Percentiles rank a stretch among this genome's conserved stretches.
Conservation (phyloP, 345 rosid species). For the Camelina neglecta region DNA sequence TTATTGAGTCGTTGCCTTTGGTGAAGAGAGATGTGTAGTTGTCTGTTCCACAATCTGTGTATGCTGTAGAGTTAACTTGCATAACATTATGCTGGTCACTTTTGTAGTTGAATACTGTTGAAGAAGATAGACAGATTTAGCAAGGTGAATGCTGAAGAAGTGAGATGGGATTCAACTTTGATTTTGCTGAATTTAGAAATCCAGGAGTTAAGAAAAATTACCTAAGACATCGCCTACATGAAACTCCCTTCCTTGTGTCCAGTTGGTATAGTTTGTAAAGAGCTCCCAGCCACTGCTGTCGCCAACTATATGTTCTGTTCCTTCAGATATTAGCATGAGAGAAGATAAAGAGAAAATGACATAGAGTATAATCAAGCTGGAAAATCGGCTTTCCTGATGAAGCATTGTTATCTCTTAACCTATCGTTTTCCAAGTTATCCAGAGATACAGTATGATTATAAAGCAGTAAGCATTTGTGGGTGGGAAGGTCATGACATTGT, state of each 20-base stretch:
- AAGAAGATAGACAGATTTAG: conserved; percentile 27
- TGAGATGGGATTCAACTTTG: conserved; percentile 2
- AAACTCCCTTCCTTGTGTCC: conserved; percentile 52
- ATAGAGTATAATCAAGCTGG: conserved; percentile 23
- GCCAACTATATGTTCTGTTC: conserved; percentile 41
- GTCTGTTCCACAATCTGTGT: conserved; percentile 44
- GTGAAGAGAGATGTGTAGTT: conserved; percentile 39
- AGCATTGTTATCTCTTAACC: conserved; percentile 23
- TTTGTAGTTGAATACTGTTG: conserved; percentile 49
- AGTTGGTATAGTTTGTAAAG: conserved; percentile 42
- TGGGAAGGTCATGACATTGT: conserved; percentile 44
- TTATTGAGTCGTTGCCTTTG: conserved; percentile 45
- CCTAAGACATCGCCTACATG: conserved; percentile 50
- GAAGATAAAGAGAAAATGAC: conserved; percentile 12
- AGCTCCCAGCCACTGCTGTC: conserved; percentile 49
- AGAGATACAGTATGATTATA: conserved; percentile 16
- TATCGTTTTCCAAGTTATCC: background rate
- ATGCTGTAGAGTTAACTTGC: conserved; percentile 56
- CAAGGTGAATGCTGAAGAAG: conserved; percentile 17
- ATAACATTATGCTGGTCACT: conserved; percentile 45
- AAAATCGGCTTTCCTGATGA: conserved; percentile 9
- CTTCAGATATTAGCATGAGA: conserved; percentile 36
- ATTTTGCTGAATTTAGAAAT: background rate
- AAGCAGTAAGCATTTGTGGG: conserved; percentile 30
- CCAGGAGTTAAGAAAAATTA: conserved; percentile 17